Conservation (phyloP, 352 stramenopile genomes). For the Globisporangium irregulare region DNA sequence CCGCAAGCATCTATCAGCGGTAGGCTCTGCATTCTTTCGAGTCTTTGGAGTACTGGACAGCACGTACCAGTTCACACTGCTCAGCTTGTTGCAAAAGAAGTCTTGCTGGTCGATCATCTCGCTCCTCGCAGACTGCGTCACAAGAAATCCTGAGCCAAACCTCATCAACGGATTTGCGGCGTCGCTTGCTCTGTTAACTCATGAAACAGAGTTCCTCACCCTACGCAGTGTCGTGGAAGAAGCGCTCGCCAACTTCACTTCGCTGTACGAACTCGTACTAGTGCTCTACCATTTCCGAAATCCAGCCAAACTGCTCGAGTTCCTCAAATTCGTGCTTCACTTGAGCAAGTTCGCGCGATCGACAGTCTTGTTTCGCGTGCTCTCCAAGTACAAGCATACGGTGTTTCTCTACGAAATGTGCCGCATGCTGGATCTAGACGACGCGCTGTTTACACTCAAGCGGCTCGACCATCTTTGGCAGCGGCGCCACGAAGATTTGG, state of each 20-base stretch:
- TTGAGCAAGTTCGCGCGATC: slow-evolving; percentile 24
- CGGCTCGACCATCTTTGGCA: slow-evolving; percentile 57
- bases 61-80: slow-evolving; percentile 36
- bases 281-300: slow-evolving; percentile 56
- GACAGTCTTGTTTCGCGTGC: slow-evolving; percentile 48
- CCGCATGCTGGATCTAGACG: slow-evolving; percentile 56
- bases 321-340: slow-evolving; percentile 44
- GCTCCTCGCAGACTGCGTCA: slow-evolving; percentile 27
- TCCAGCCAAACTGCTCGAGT: slow-evolving; percentile 26
- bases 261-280: slow-evolving; percentile 38
- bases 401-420: slow-evolving; percentile 68
- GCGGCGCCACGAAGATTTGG: slow-evolving; percentile 22
- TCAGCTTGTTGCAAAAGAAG: slow-evolving; percentile 33
- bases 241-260: slow-evolving; percentile 33
- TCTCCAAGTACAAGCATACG: slow-evolving; percentile 47
- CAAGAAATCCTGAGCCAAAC: background rate
- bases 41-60: slow-evolving; percentile 41
- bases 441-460: slow-evolving; percentile 58
- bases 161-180: slow-evolving; percentile 49
- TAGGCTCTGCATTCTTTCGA: slow-evolving; percentile 39
- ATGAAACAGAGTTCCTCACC: slow-evolving; percentile 31
- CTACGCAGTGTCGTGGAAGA: slow-evolving; percentile 44
- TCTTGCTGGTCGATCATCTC: slow-evolving; percentile 51
- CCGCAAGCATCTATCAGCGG: slow-evolving; percentile 3
- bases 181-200: slow-evolving; percentile 30